Conservation (phyloP, 2,329 filamentous ascomycete species). For the Malbranchea cinnamomea region DNA sequence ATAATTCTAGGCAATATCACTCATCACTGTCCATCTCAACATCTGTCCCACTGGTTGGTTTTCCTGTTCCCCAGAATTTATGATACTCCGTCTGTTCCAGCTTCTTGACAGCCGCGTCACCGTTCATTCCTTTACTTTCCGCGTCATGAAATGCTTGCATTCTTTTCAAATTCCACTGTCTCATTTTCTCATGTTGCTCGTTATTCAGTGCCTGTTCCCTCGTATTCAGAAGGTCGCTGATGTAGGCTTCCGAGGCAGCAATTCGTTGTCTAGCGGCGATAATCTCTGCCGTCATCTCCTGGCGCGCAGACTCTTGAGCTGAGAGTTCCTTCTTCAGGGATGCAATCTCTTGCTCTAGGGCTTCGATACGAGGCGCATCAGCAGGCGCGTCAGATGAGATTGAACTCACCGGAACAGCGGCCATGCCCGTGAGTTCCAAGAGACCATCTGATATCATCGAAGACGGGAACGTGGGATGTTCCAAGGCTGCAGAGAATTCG, state of each 20-base stretch:
- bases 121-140: constrained; percentile 29
- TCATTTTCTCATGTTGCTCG: constrained; percentile 22
- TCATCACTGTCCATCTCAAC: constrained; percentile 24
- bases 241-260: constrained; percentile 21
- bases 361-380: constrained; percentile 15
- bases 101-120: constrained; percentile 23
- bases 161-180: constrained; percentile 24
- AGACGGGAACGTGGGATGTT: constrained; percentile 23
- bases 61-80: constrained; percentile 18
- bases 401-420: constrained; percentile 10
- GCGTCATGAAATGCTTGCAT: constrained; percentile 31
- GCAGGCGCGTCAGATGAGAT: constrained; percentile 4
- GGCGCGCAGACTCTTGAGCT: constrained; percentile 19
- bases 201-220: constrained; percentile 21
- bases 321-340: constrained; percentile 21
- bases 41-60: too few relatives aligned
- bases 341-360: constrained; percentile 26
- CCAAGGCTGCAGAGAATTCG: constrained; percentile 24
- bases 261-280: constrained; percentile 23
- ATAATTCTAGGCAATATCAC: not conserved
- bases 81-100: constrained; percentile 23
- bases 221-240: constrained; percentile 25
- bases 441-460: constrained; percentile 27
- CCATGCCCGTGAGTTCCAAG: constrained; percentile 18
- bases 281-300: constrained; percentile 21